A percentile compares a stretch with the other conserved stretches of the same genome.
These are phyloP conservation scores for Flammula alnicola DNA, from an alignment of 1,284 basidiomycete species.

Conservation along the genomic window DNA sequence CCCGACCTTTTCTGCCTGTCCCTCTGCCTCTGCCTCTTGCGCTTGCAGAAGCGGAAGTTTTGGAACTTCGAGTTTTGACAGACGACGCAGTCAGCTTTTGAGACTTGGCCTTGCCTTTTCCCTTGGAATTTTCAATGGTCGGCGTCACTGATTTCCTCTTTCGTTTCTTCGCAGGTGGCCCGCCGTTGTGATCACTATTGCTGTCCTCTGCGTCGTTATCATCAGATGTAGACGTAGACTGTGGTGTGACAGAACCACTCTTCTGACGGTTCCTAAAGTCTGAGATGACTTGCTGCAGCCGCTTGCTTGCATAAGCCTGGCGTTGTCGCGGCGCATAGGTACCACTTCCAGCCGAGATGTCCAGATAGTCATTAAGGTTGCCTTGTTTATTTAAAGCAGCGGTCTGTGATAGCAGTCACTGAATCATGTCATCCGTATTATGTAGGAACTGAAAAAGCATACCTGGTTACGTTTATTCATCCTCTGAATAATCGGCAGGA, in stretches of 20 bases:
- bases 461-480: conserved; percentile 83
- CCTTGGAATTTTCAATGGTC: conserved; percentile 1
- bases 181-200: conserved; percentile 17
- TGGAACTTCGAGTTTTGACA: conserved; percentile 3
- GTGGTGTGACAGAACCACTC: conserved; percentile 20
- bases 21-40: conserved; percentile 2
- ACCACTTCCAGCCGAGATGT: conserved; percentile 64
- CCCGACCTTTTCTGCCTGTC: conserved; percentile 9
- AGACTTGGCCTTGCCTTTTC: conserved; percentile 17
- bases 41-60: not conserved
- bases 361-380: conserved; percentile 67
- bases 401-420: conserved; percentile 41
- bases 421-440: not conserved
- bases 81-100: not conserved
- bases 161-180: conserved; percentile 27
- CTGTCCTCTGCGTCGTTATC: conserved; percentile 14
- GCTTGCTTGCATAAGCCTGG: conserved; percentile 83
- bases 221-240: conserved; percentile 13
- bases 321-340: conserved; percentile 78
- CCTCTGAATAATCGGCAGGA: conserved; percentile 93
- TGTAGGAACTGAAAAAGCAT: conserved; percentile 19
- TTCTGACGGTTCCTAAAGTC: conserved; percentile 63
- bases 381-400: conserved; percentile 76
- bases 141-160: conserved; percentile 19
- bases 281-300: conserved; percentile 89